Evolutionary conservation across 148 eudicot genomes (phyloP).

Genomic region (Arbutus unedo): DNA sequence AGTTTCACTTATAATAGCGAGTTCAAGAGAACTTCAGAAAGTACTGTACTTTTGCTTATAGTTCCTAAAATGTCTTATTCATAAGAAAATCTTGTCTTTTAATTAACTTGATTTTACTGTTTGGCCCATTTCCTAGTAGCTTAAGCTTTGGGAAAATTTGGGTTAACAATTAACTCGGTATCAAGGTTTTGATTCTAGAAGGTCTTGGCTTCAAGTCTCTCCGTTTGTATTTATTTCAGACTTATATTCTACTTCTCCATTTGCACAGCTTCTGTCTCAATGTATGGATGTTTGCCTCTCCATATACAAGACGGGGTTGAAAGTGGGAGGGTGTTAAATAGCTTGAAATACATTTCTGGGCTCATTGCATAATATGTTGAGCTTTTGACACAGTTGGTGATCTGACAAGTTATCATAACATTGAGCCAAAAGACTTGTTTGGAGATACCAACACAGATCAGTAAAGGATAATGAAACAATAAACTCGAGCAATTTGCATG

Average conservation of each 20-base stretch:
- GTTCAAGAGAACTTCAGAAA: not conserved
- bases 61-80: not conserved
- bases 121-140: not conserved
- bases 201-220: too few species aligned
- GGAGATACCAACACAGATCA: constrained; percentile 4
- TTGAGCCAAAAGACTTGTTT: not conserved
- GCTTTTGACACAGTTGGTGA: not conserved
- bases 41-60: not conserved
- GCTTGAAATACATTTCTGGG: not conserved
- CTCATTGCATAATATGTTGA: not conserved
- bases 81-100: not conserved
- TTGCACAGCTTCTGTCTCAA: too few species aligned
- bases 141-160: not conserved
- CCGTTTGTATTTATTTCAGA: too few species aligned
- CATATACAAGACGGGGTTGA: too few species aligned
- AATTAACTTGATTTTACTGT: not conserved
- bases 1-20: not conserved
- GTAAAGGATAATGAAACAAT: not conserved
- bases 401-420: not conserved
- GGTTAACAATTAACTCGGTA: too few species aligned
- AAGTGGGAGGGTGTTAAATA: too few species aligned
- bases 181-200: too few species aligned
- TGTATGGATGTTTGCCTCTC: too few species aligned
- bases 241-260: too few species aligned
- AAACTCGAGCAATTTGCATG: not conserved